Conservation (phyloP, 2,329 filamentous ascomycete genomes). For the Didymella pomorum region DNA sequence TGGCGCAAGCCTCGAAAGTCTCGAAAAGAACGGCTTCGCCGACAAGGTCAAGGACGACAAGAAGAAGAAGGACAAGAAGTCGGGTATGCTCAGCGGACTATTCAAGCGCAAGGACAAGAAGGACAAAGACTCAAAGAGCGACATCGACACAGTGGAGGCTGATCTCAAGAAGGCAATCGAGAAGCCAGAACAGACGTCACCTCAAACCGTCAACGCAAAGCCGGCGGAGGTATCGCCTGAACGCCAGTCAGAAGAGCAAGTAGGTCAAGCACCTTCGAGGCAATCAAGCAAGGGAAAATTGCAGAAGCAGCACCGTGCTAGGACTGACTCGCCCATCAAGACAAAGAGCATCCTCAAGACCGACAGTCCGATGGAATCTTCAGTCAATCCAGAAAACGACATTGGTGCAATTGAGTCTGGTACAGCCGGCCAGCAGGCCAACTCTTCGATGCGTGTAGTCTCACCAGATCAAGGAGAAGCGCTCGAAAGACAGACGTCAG, state of each 20-base stretch:
- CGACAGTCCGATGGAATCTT: slow-evolving; percentile 41
- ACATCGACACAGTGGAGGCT: slow-evolving; percentile 44
- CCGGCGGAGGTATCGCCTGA: slow-evolving; percentile 41
- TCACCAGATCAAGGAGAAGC: slow-evolving; percentile 34
- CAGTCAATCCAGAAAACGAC: slow-evolving; percentile 25
- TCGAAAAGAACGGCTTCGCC: slow-evolving; percentile 70
- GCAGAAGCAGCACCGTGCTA: slow-evolving; percentile 45
- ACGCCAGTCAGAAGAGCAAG: slow-evolving; percentile 42
- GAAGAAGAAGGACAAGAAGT: slow-evolving; percentile 75
- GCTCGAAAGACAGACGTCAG: slow-evolving; percentile 17
- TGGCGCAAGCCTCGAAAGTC: slow-evolving; percentile 75
- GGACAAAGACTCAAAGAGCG: slow-evolving; percentile 50
- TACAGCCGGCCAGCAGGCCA: slow-evolving; percentile 28
- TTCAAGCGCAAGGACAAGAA: slow-evolving; percentile 74
- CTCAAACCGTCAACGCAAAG: slow-evolving; percentile 40
- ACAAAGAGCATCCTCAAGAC: slow-evolving; percentile 44
- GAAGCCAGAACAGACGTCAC: slow-evolving; percentile 47
- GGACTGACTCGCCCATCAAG: slow-evolving; percentile 46
- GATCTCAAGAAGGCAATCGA: slow-evolving; percentile 58
- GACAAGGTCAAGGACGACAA: slow-evolving; percentile 76
- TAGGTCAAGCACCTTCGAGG: slow-evolving; percentile 35
- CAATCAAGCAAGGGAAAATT: slow-evolving; percentile 51
- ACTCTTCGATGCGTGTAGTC: slow-evolving; percentile 47
- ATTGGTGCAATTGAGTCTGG: slow-evolving; percentile 19
- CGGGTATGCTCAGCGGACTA: slow-evolving; percentile 74